A percentile compares a stretch with the other conserved stretches of the same genome.
Conservation (phyloP, 352 stramenopile species). For the Globisporangium paddicum region DNA sequence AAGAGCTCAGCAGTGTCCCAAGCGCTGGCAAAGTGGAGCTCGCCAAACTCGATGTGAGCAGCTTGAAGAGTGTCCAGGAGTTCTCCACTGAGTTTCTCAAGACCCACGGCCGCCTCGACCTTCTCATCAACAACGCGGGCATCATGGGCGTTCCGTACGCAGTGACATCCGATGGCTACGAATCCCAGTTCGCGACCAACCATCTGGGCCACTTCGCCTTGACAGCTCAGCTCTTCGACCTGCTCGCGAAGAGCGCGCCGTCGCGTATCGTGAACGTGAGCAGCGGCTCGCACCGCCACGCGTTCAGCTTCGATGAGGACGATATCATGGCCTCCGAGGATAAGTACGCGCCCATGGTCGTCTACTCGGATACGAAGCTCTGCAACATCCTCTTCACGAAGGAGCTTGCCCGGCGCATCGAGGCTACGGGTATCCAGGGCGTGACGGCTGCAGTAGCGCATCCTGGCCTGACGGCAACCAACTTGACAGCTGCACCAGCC, state of each 20-base stretch:
- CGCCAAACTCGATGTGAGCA: too few relatives aligned
- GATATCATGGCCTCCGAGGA: slow-evolving; percentile 30
- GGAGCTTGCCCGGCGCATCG: slow-evolving; percentile 32
- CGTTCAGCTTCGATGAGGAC: slow-evolving; percentile 23
- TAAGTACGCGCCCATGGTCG: slow-evolving; percentile 26
- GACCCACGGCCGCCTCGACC: too few relatives aligned
- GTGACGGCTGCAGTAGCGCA: slow-evolving; percentile 23
- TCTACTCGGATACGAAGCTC: slow-evolving; percentile 46
- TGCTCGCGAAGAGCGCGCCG: slow-evolving; percentile 21
- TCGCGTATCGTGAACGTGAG: slow-evolving; percentile 46
- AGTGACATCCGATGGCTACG: slow-evolving; percentile 31
- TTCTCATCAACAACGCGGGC: not conserved
- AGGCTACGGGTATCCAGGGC: slow-evolving; percentile 17
- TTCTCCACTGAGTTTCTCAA: too few relatives aligned
- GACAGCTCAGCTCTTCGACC: slow-evolving; percentile 41
- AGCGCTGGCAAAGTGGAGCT: too few relatives aligned
- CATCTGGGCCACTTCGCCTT: slow-evolving; percentile 33
- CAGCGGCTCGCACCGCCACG: slow-evolving; percentile 34
- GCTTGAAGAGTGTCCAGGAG: too few relatives aligned
- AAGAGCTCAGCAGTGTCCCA: too few relatives aligned
- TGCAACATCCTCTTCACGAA: slow-evolving; percentile 46
- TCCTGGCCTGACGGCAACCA: slow-evolving; percentile 23
- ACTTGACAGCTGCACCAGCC: slow-evolving; percentile 13
- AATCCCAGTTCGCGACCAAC: slow-evolving; percentile 50
- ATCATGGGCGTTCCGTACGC: slow-evolving; percentile 34